A percentile compares a stretch with the other conserved stretches of the same genome.
phyloP scores from a whole-genome alignment of 176 grass and related monocot species.

The Oryza coarctata region DNA sequence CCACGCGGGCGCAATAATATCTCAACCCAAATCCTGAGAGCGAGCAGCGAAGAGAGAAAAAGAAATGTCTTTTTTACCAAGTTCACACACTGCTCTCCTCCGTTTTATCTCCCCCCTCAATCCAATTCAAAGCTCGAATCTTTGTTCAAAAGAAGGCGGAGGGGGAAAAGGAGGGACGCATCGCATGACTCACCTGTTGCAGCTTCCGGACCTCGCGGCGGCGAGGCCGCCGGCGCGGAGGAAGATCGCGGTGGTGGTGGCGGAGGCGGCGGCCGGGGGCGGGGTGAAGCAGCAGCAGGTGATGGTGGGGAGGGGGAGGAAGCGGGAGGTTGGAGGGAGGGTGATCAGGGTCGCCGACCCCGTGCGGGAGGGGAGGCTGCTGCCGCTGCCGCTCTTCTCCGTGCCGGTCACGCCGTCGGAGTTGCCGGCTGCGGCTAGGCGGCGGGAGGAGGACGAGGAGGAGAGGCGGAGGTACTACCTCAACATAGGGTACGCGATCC shows the following conservation, averaged over 20 bases:
- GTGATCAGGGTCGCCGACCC: constrained; percentile 77
- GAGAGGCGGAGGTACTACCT: constrained; percentile 79
- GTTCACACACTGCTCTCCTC: constrained; percentile 32
- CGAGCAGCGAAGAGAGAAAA: neutral
- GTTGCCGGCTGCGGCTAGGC: constrained; percentile 43
- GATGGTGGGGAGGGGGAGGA: constrained; percentile 38
- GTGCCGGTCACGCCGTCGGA: constrained; percentile 46
- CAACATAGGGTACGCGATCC: constrained; percentile 92
- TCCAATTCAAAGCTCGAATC: neutral
- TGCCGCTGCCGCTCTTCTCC: constrained; percentile 44
- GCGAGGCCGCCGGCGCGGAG: constrained; percentile 13
- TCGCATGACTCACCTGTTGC: constrained; percentile 57
- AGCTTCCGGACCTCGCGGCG: constrained; percentile 59
- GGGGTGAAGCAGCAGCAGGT: constrained; percentile 38
- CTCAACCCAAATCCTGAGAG: neutral
- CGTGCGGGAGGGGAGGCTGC: constrained; percentile 46
- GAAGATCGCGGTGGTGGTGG: neutral
- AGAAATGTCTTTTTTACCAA: neutral
- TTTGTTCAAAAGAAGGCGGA: neutral
- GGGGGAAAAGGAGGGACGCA: neutral
- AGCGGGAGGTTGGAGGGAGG: constrained; percentile 19
- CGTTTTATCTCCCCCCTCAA: neutral
- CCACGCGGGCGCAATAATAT: neutral
- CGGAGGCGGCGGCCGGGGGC: constrained; percentile 20
- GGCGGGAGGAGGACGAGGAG: constrained; percentile 56